Conservation (phyloP, 805 yeast genomes). For the Starmerella asiatica region DNA sequence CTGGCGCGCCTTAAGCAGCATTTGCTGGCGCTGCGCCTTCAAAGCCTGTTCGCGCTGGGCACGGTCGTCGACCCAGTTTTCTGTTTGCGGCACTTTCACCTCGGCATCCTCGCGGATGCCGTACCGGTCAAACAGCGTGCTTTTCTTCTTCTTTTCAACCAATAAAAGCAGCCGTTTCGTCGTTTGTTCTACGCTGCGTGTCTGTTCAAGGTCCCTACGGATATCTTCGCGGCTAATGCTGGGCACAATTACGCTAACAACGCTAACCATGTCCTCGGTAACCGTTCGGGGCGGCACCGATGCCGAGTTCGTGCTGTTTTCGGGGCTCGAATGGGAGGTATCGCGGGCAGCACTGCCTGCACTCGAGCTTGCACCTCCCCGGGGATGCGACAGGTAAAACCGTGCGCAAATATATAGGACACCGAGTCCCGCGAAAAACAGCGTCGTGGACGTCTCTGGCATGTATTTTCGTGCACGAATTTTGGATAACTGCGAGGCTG, state of each 20-base stretch:
- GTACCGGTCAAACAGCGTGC: slow-evolving; percentile 32
- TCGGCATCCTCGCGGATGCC: slow-evolving; percentile 26
- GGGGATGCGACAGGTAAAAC: slow-evolving; percentile 7
- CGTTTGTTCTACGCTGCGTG: slow-evolving; percentile 62
- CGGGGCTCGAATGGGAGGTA: background rate
- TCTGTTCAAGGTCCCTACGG: slow-evolving; percentile 52
- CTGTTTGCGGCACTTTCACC: background rate
- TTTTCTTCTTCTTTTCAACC: slow-evolving; percentile 32
- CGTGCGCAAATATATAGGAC: slow-evolving; percentile 14
- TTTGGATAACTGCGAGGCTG: too few relatives aligned
- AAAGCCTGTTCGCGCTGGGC: slow-evolving; percentile 34
- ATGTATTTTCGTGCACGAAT: slow-evolving; percentile 7
- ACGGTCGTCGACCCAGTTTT: slow-evolving; percentile 33
- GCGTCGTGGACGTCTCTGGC: slow-evolving; percentile 19
- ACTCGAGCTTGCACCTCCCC: background rate
- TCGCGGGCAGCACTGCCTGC: slow-evolving; percentile 1
- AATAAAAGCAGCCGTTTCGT: slow-evolving; percentile 53
- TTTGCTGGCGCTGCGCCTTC: slow-evolving; percentile 38
- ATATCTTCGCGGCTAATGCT: slow-evolving; percentile 55
- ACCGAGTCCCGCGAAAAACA: slow-evolving; percentile 19
- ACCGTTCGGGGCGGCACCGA: slow-evolving; percentile 21
- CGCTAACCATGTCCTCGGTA: slow-evolving; percentile 53
- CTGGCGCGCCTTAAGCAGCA: slow-evolving; percentile 50
- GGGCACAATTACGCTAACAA: slow-evolving; percentile 76
- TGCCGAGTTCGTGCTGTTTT: background rate